Conservation (phyloP, 257 asterid genomes). For the Rehmannia glutinosa region DNA sequence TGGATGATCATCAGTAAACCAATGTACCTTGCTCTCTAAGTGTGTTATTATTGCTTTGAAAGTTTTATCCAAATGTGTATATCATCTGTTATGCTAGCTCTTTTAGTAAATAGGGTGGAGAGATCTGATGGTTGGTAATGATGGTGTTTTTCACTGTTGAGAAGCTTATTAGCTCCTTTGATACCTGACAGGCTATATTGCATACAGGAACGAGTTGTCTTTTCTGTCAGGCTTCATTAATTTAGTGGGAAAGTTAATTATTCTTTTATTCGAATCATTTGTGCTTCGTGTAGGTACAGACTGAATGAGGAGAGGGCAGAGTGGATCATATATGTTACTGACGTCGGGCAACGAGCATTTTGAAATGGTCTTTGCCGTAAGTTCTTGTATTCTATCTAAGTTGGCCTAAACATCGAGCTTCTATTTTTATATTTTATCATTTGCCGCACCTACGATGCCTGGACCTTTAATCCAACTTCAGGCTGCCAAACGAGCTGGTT, state of each 20-base stretch:
- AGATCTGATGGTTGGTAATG: not conserved
- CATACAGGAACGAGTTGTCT: no score
- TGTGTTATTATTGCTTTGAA: no score
- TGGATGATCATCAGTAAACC: not conserved
- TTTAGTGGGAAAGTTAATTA: no score
- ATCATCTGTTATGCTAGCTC: not conserved
- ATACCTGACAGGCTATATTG: not conserved
- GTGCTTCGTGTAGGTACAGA: constrained; percentile 59
- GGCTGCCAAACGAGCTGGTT: constrained; percentile 89
- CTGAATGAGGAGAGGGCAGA: constrained; percentile 87
- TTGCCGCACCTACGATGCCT: no score
- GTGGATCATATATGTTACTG: constrained; percentile 91
- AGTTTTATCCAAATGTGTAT: no score
- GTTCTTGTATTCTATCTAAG: no score
- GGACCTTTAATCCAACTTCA: no score
- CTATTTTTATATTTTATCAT: no score
- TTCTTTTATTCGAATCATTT: no score
- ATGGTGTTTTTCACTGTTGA: not conserved
- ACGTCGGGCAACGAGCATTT: constrained; percentile 93
- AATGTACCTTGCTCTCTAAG: no score
- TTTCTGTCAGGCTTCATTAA: no score
- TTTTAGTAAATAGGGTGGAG: not conserved
- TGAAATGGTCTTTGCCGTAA: constrained; percentile 85
- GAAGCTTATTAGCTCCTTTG: not conserved
- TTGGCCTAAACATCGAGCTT: no score